These are phyloP conservation scores for Hyphopichia homilentoma DNA, from an alignment of 805 yeast species.

Conservation along the genomic window DNA sequence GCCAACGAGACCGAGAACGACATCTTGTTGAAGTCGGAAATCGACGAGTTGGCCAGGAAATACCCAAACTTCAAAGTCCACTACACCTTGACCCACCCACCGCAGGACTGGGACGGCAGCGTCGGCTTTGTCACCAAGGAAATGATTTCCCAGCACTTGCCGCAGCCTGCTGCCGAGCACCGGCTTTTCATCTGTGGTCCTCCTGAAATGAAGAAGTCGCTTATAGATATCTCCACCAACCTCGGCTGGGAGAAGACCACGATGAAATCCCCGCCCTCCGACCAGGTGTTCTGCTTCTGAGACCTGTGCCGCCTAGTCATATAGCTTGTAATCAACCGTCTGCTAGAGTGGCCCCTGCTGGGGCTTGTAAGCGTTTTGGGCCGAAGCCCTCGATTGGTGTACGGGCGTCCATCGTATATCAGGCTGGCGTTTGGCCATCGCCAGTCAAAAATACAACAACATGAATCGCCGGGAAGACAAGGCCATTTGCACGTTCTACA, in stretches of 20 bases:
- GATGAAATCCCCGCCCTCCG: conserved; percentile 44
- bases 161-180: conserved; percentile 44
- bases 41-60: conserved; percentile 62
- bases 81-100: conserved; percentile 54
- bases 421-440: too few relatives aligned
- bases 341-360: too few relatives aligned
- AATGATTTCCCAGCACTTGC: conserved; percentile 51
- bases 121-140: conserved; percentile 60
- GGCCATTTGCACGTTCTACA: conserved; percentile 53
- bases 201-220: conserved; percentile 56
- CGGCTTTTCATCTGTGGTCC: conserved; percentile 75
- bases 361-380: too few relatives aligned
- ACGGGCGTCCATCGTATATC: too few relatives aligned
- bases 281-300: conserved; percentile 57
- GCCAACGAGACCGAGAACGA: conserved; percentile 79
- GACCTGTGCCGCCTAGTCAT: too few relatives aligned
- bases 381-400: too few relatives aligned
- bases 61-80: conserved; percentile 62
- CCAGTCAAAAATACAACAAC: too few relatives aligned
- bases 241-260: conserved; percentile 59
- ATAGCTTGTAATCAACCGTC: too few relatives aligned
- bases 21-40: conserved; percentile 65
- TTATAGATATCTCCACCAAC: conserved; percentile 48
- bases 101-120: conserved; percentile 52
- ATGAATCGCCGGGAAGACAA: conserved; percentile 1